Base-by-base conservation (phyloP, 768 basidiomycete species). In the Cyclocybe cylindracea region DNA sequence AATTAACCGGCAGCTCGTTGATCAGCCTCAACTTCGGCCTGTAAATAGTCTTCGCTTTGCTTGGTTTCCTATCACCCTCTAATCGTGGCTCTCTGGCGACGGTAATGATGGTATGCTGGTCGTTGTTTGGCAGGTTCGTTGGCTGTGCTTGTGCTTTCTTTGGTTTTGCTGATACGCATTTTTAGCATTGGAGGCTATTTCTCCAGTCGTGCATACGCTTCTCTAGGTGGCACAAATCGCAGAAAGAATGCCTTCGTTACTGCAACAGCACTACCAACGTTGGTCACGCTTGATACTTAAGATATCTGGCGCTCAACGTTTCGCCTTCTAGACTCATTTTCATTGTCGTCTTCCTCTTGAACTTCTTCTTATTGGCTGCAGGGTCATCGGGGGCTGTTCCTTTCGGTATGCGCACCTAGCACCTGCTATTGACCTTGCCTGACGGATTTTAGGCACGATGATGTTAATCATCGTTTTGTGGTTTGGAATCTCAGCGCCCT, bases 301-400 rank as follows among this genome's bases (percentile, higher is more conserved):
- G n/a, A 40, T 18, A 14, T 37, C 14, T 18, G 9, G 33, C 24
- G 32, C 29, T 8, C 10, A 11, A 6, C 56, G 39, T 51, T 18
- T 42, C 33, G 34, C 46, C 37, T 14, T 51, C 2, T 64, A 95
- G 92, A 9, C 61, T 89, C 56, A 84, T 98, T 40, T 98, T 98
- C 67, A 70, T 81, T 16, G 64, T 93, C 50, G 86, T 98, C 44
- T 95, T 94, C 72, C 67, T 95, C n/a, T 80, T 98, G 51, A 91
- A 98, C 64, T 76, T 97, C 31, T 91, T 95, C 78, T 83, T 98
- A 18, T 74, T 98, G 50, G 72, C 79, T 2, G 87, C 90, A 11
- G 85, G 85, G 3, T 94, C 94, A 2, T 96, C 95, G 5, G 96
- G 96, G 7, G 96, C 96, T 9, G 93, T 99, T 39, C 96, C 96